Evolutionary conservation across 2,329 filamentous ascomycete genomes (phyloP).

Genomic region (Cytospora schulzeri): DNA sequence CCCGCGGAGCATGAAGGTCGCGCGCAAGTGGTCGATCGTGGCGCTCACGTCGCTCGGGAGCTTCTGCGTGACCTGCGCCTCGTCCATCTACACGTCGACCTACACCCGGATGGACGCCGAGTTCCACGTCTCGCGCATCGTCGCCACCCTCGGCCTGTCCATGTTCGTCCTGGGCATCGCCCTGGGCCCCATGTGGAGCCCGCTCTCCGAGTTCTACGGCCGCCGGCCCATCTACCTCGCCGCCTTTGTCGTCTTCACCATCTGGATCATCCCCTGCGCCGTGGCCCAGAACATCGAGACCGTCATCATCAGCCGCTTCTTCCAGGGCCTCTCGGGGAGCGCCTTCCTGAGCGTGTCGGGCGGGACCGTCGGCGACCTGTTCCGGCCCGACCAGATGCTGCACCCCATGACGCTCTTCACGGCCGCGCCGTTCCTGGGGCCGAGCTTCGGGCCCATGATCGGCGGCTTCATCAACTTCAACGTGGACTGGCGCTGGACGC

Average conservation of each 20-base stretch:
- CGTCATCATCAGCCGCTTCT: constrained; percentile 75
- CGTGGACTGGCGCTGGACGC: constrained; percentile 76
- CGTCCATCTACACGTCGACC: constrained; percentile 85
- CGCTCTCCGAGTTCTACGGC: constrained; percentile 78
- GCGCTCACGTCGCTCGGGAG: constrained; percentile 73
- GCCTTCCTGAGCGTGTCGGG: constrained; percentile 75
- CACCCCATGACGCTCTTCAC: constrained; percentile 84
- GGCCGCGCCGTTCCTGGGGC: constrained; percentile 64
- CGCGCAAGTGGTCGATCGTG: constrained; percentile 80
- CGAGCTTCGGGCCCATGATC: constrained; percentile 60
- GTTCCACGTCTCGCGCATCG: constrained; percentile 69
- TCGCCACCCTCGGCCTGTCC: constrained; percentile 80
- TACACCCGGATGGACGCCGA: constrained; percentile 76
- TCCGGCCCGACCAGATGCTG: constrained; percentile 67
- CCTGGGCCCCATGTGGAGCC: constrained; percentile 65
- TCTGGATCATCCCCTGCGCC: constrained; percentile 81
- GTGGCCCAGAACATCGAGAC: constrained; percentile 81
- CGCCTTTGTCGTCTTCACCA: constrained; percentile 72
- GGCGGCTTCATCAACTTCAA: constrained; percentile 84
- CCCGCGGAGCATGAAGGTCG: constrained; percentile 67
- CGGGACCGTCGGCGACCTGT: constrained; percentile 83
- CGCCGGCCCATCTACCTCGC: constrained; percentile 77
- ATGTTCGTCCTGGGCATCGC: constrained; percentile 77
- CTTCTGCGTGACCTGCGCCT: constrained; percentile 84
- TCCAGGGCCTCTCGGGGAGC: constrained; percentile 72